phyloP scores from a whole-genome alignment of 2,329 filamentous ascomycete species.

The Neonectria punicea region DNA sequence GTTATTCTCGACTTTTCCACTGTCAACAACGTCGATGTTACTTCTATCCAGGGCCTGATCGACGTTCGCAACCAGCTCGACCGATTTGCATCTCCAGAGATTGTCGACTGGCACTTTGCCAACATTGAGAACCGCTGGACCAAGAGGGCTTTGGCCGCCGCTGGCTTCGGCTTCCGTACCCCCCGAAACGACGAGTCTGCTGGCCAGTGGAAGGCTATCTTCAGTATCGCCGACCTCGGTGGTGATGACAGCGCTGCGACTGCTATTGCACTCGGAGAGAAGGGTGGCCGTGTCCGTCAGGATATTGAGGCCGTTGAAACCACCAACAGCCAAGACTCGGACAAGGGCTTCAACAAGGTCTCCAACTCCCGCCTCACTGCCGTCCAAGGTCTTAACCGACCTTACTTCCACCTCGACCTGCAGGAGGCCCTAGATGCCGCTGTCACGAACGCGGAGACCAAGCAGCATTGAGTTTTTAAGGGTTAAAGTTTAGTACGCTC shows the following conservation, averaged over 20 bases:
- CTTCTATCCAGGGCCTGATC: slow-evolving; percentile 63
- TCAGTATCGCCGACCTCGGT: slow-evolving; percentile 89
- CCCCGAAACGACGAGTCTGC: slow-evolving; percentile 42
- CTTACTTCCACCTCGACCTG: slow-evolving; percentile 64
- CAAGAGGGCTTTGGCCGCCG: slow-evolving; percentile 63
- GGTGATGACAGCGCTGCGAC: slow-evolving; percentile 71
- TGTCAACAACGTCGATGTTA: slow-evolving; percentile 67
- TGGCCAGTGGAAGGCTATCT: slow-evolving; percentile 76
- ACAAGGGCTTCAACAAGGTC: slow-evolving; percentile 44
- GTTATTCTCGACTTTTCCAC: slow-evolving; percentile 66
- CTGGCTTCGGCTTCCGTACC: slow-evolving; percentile 61
- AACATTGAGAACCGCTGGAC: slow-evolving; percentile 66
- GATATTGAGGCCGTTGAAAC: slow-evolving; percentile 45
- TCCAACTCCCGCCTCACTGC: slow-evolving; percentile 48
- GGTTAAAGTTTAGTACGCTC: neutral
- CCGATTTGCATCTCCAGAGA: slow-evolving; percentile 57
- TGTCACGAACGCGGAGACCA: slow-evolving; percentile 49
- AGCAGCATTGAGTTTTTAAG: slow-evolving; percentile 35
- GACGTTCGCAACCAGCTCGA: slow-evolving; percentile 66
- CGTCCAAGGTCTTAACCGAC: slow-evolving; percentile 59
- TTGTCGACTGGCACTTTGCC: slow-evolving; percentile 63
- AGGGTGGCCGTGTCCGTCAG: slow-evolving; percentile 44
- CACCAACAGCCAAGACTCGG: slow-evolving; percentile 36
- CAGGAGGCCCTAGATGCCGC: slow-evolving; percentile 60
- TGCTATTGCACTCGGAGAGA: slow-evolving; percentile 71